Evolutionary conservation across 192 early-diverging fungal species (phyloP), one percentile per base, ranked within the genome.

Genomic region (Chytriomyces confervae): DNA sequence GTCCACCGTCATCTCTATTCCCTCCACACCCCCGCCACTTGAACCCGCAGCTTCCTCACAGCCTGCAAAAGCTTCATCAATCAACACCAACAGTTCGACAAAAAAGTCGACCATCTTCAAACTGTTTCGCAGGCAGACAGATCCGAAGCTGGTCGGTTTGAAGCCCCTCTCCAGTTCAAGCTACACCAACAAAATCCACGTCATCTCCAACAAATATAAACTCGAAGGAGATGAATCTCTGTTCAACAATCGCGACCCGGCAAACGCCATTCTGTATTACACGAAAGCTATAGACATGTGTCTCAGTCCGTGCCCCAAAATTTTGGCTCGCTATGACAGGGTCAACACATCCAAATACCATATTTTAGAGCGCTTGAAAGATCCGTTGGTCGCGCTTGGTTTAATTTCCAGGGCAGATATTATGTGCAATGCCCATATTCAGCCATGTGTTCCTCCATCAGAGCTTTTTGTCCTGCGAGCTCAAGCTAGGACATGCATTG

Each of bases 281-380:
- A 70, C 69, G 7, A 53, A 49, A 27, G 69, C 69, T 50, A 70
- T 70, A 18, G 49, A 70, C 23, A 53, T 53, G 9, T 70, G 69
- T 27, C 50, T 70, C 18, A 11, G 10, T 7, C 69, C 69, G 8
- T n/a, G n/a, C 8, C n/a, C 29, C 49, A 18, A 29, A 51, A 7
- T 51, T 6, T 24, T 70, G 7, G 7, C 45, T n/a, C 49, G 16
- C 7, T 70, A 20, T 53, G 47, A 51, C 23, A 16, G 36, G 16
- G 49, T 51, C 16, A 13, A 70, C 50, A 57, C 11, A 10, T 10
- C 51, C 51, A n/a, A 16, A 16, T n/a, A 16, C 10, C 51, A 57
- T n/a, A 57, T 16, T 10, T n/a, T 57, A 10, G 10, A n/a, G 51
- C 51, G 51, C 11, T n/a, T 10, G 11, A n/a, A 10, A 16, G 51